Evolutionary conservation across 371 early-diverging fungal species (phyloP).

Genomic region (Nematocida sp.): DNA sequence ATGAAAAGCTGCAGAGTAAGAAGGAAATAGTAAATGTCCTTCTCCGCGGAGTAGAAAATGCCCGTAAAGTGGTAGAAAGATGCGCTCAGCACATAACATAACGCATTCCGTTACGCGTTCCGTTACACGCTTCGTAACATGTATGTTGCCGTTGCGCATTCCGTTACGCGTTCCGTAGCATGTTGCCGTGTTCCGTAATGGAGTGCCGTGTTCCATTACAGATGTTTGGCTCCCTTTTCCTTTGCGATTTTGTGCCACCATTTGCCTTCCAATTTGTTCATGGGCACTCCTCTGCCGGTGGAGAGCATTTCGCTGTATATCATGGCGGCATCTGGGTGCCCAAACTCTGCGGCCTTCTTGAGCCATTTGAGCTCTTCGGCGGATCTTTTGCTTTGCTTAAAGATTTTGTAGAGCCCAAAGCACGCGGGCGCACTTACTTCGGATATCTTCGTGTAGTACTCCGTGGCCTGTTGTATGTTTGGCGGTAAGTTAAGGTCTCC

Average conservation of each 20-base stretch:
- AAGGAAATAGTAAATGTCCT: constrained; percentile 30
- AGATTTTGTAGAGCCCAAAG: constrained; percentile 70
- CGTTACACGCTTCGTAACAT: no score
- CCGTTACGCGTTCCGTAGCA: no score
- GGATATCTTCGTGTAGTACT: constrained; percentile 35
- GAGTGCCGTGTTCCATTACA: not conserved
- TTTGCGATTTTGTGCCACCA: constrained; percentile 66
- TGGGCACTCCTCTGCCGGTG: constrained; percentile 67
- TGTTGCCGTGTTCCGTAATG: no score
- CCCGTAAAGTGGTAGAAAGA: not conserved
- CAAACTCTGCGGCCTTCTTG: constrained; percentile 79
- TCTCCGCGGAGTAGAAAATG: constrained; percentile 6
- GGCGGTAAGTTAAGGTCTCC: constrained; percentile 55
- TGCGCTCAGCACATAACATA: not conserved
- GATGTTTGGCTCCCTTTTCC: constrained; percentile 1
- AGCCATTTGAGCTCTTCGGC: constrained; percentile 80
- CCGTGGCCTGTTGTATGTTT: constrained; percentile 5
- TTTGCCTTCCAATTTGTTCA: constrained; percentile 63
- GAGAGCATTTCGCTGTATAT: constrained; percentile 85
- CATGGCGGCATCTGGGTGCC: constrained; percentile 79
- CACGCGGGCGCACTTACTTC: constrained; percentile 16
- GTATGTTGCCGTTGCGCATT: not conserved
- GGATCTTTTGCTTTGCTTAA: not conserved
- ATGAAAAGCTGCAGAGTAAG: constrained; percentile 55
- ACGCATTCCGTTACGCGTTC: not conserved